phyloP scores from a whole-genome alignment of 345 rosid species.

The Aquilaria yunnanensis region DNA sequence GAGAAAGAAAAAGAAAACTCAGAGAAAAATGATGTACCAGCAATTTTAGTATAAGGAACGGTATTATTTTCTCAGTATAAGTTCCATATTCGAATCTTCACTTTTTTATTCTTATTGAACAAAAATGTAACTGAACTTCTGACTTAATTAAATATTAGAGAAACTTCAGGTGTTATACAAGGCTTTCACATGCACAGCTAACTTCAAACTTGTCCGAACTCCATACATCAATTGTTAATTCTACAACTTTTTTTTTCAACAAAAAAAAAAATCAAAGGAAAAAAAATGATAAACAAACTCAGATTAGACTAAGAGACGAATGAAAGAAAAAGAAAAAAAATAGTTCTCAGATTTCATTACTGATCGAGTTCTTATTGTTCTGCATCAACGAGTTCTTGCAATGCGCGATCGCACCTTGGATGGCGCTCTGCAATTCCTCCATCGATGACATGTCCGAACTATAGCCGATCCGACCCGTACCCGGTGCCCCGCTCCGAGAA shows the following conservation, averaged over 20 bases:
- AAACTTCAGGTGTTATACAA: neutral
- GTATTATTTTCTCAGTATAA: no score
- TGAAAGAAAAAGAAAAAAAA: neutral
- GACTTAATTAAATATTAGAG: neutral
- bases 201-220: neutral
- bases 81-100: no score
- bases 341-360: conserved; percentile 17
- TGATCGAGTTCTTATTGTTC: conserved; percentile 32
- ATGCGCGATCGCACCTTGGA: conserved; percentile 90
- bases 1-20: no score
- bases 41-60: no score
- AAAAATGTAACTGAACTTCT: neutral
- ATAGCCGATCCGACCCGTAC: conserved; percentile 2
- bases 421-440: conserved; percentile 91
- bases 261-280: neutral
- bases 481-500: conserved; percentile 27
- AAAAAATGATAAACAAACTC: neutral
- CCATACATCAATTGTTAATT: neutral
- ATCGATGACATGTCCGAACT: conserved; percentile 43
- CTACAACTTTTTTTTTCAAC: neutral
- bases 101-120: no score
- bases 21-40: no score
- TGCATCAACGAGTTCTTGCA: conserved; percentile 78
- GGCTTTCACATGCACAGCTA: conserved; percentile 4
- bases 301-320: neutral